Evolutionary conservation across 345 rosid genomes (phyloP).

Genomic region (Theobroma cacao): DNA sequence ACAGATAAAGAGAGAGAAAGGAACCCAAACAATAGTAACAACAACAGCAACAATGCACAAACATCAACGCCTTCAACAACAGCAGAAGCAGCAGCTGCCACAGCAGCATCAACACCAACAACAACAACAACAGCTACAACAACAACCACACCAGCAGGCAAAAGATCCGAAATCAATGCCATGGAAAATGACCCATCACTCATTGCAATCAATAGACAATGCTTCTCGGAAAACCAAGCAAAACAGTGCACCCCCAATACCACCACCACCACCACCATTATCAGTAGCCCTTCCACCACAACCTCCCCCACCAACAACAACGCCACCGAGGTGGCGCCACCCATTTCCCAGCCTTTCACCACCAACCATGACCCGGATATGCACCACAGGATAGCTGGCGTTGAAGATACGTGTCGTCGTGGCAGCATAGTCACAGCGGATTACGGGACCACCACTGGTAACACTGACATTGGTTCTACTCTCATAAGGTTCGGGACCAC

Average conservation of each 20-base stretch:
- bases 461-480: conserved; percentile 41
- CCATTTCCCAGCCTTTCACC: conserved; percentile 30
- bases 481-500: conserved; percentile 78
- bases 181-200: conserved; percentile 72
- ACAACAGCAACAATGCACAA: conserved; percentile 40
- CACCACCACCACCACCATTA: conserved; percentile 10
- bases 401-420: conserved; percentile 38
- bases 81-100: conserved; percentile 22
- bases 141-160: conserved; percentile 43
- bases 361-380: conserved; percentile 19
- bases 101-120: conserved; percentile 27
- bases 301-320: conserved; percentile 13
- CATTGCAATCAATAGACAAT: conserved; percentile 40
- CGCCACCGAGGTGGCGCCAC: conserved; percentile 24
- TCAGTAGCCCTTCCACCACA: conserved; percentile 11
- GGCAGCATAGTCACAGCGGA: conserved; percentile 34
- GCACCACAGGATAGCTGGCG: conserved; percentile 15
- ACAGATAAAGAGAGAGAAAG: conserved; percentile 29
- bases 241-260: conserved; percentile 26
- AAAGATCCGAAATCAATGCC: conserved; percentile 63
- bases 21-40: conserved; percentile 32
- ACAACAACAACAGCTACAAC: conserved; percentile 29
- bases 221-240: conserved; percentile 52
- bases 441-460: conserved; percentile 38
- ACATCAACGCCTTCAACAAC: conserved; percentile 50